Conservation (phyloP, 805 yeast species). For the Candida sphagnicola region DNA sequence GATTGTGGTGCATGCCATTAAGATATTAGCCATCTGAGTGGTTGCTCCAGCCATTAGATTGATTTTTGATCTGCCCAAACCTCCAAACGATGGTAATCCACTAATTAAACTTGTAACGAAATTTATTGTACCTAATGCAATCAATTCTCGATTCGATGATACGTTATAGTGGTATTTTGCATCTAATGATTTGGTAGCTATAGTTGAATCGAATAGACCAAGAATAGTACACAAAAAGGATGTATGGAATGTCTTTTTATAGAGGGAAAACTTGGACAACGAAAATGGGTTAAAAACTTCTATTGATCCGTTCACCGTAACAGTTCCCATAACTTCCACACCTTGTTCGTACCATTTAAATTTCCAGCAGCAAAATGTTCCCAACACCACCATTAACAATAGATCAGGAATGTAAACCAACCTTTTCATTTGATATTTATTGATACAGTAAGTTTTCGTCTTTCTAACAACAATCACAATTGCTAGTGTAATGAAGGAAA, state of each 20-base stretch:
- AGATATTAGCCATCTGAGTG: constrained; percentile 36
- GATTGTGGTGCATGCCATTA: constrained; percentile 25
- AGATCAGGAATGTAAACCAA: constrained; percentile 30
- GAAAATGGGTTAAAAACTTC: constrained; percentile 21
- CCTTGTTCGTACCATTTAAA: constrained; percentile 23
- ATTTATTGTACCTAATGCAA: constrained; percentile 29
- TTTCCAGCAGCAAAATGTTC: constrained; percentile 22
- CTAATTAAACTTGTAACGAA: constrained; percentile 24
- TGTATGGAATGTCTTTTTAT: constrained; percentile 22
- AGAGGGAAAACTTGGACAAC: constrained; percentile 14
- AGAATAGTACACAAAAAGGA: constrained; percentile 29
- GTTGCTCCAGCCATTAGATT: constrained; percentile 44
- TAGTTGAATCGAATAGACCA: constrained; percentile 34
- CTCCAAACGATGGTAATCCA: constrained; percentile 34
- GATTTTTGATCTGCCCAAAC: constrained; percentile 32
- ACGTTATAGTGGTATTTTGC: constrained; percentile 28
- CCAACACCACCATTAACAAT: constrained; percentile 25
- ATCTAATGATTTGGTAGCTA: constrained; percentile 29
- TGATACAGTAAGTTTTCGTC: constrained; percentile 15
- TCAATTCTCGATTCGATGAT: constrained; percentile 28
- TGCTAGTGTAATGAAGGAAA: constrained; percentile 18
- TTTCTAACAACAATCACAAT: constrained; percentile 19
- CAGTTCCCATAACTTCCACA: constrained; percentile 27
- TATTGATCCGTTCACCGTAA: constrained; percentile 7
- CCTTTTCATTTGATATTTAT: constrained; percentile 11